phyloP scores from a whole-genome alignment of 352 stramenopile species.

The Phytophthora litchii region DNA sequence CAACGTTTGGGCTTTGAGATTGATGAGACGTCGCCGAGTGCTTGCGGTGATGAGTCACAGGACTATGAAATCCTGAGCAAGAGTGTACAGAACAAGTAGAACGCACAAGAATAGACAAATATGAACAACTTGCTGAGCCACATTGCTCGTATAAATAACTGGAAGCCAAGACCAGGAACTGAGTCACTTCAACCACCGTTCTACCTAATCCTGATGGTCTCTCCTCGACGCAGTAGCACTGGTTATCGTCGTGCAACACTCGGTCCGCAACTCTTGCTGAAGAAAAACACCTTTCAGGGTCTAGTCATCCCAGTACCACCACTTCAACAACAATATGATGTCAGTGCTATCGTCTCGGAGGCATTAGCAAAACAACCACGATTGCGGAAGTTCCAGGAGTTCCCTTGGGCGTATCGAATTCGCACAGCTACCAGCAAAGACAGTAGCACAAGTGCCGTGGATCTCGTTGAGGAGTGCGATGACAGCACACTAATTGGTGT shows the following conservation, averaged over 20 bases:
- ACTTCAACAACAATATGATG: constrained; percentile 19
- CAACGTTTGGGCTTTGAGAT: constrained; percentile 86
- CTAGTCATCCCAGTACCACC: constrained; percentile 52
- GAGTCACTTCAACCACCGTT: constrained; percentile 1
- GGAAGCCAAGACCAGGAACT: not conserved
- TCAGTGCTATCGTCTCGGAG: constrained; percentile 21
- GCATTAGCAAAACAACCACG: constrained; percentile 42
- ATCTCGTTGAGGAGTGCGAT: constrained; percentile 60
- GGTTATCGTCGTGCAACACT: constrained; percentile 38
- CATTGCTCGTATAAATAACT: constrained; percentile 22
- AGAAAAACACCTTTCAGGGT: constrained; percentile 79
- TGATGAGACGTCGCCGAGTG: constrained; percentile 91
- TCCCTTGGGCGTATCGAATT: constrained; percentile 59
- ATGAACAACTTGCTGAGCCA: not conserved
- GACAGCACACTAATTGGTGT: constrained; percentile 61
- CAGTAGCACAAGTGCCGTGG: constrained; percentile 12
- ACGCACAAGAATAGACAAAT: constrained; percentile 21
- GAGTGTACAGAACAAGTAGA: constrained; percentile 33
- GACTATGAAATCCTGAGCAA: constrained; percentile 91
- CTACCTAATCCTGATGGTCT: constrained; percentile 17
- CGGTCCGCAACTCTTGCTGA: constrained; percentile 57
- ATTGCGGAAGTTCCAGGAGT: constrained; percentile 50
- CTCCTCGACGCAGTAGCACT: constrained; percentile 16
- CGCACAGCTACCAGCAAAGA: constrained; percentile 17
- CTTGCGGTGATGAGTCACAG: constrained; percentile 66